phyloP scores from a whole-genome alignment of 2,329 filamentous ascomycete species.

The Allantophomopsis cytisporea region DNA sequence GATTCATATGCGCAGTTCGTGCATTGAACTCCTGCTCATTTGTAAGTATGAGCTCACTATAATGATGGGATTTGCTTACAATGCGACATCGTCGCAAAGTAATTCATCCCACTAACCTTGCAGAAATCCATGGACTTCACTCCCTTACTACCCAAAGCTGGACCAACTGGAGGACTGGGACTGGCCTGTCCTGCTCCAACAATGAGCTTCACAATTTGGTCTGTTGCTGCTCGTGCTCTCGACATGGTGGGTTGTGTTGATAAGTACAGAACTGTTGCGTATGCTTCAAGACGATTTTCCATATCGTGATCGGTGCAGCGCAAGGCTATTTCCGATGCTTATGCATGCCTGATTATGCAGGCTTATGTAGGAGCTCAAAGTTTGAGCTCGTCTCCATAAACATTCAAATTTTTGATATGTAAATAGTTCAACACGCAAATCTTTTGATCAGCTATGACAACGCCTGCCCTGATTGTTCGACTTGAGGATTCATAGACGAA shows the following conservation, averaged over 20 bases:
- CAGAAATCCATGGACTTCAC: constrained; percentile 99
- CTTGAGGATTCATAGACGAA: too few relatives aligned
- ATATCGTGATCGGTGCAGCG: not conserved
- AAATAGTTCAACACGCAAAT: too few relatives aligned
- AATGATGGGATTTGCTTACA: too few relatives aligned
- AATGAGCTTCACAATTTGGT: constrained; percentile 91
- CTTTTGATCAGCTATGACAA: too few relatives aligned
- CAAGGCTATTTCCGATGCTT: too few relatives aligned
- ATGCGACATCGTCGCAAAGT: too few relatives aligned
- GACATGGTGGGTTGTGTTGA: constrained; percentile 14
- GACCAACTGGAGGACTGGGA: constrained; percentile 90
- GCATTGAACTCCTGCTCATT: constrained; percentile 85
- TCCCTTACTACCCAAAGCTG: constrained; percentile 90
- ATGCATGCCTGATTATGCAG: too few relatives aligned
- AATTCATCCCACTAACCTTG: constrained; percentile 48
- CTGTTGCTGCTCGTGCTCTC: constrained; percentile 20
- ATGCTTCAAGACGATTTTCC: not conserved
- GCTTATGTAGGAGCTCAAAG: too few relatives aligned
- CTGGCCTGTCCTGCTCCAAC: constrained; percentile 92
- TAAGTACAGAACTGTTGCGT: not conserved
- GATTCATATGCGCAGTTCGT: constrained; percentile 68
- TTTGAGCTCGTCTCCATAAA: too few relatives aligned
- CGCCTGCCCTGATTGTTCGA: too few relatives aligned
- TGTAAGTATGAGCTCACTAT: not conserved
- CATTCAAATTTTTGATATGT: too few relatives aligned